phyloP scores from a whole-genome alignment of 345 rosid species.

The Clausena lansium region DNA sequence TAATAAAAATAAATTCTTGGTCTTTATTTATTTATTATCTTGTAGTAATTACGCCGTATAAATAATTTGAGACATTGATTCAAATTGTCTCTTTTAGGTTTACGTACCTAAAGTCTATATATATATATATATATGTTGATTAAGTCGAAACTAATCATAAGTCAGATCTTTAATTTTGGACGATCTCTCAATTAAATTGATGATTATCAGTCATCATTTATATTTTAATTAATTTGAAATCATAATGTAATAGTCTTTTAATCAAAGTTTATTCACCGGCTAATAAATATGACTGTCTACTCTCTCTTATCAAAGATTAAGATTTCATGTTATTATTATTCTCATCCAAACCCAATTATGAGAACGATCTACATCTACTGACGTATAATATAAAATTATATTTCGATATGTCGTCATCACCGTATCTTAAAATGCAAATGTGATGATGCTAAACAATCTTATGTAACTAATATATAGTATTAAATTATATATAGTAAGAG shows the following conservation, averaged over 20 bases:
- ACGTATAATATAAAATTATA: no score
- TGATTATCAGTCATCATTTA: neutral
- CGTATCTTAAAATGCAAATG: no score
- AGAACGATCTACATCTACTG: neutral
- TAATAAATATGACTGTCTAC: neutral
- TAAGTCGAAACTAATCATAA: neutral
- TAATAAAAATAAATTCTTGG: no score
- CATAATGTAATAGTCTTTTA: neutral
- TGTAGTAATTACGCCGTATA: no score
- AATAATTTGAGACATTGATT: no score
- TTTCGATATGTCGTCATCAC: no score
- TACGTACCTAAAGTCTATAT: neutral
- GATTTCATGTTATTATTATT: neutral
- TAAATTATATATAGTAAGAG: no score
- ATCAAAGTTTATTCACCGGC: neutral
- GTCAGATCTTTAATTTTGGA: neutral
- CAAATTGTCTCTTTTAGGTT: no score
- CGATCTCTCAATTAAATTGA: neutral
- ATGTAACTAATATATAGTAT: no score
- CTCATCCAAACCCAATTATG: neutral
- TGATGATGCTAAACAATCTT: no score
- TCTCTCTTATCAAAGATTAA: neutral
- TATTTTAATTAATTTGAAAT: neutral
- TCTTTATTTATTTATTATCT: no score
- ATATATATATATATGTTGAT: neutral